Evolutionary conservation across 2,329 filamentous ascomycete species (phyloP), one percentile per base, ranked within the genome.

Genomic region (Fusarium mangiferae): DNA sequence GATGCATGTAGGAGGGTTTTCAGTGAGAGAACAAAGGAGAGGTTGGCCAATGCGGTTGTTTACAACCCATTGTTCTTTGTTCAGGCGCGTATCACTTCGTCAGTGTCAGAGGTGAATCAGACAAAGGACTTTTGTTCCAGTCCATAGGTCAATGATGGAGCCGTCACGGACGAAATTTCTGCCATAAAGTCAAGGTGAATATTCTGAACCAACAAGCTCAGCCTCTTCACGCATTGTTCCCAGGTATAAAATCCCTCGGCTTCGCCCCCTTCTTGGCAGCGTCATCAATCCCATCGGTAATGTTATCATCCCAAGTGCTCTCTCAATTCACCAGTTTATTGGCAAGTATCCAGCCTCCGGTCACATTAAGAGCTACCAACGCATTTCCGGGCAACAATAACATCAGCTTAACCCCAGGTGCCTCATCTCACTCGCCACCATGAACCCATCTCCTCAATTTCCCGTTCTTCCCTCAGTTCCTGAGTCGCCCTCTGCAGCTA

Each of bases 321-420:
- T n/a, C 6, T 17, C 15, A 20, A 12, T 24, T 24, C 6, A 20
- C 22, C 6, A 7, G 5, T 4, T 3, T 11, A 30, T 8, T 1
- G 26, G 5, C n/a, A 15, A 48, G 24, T 36, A 49, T n/a, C 18
- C 15, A 33, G n/a, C n/a, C 20, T n/a, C 15, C 1, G 0, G 2
- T 18, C n/a, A 7, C 22, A 26, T 18, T 14, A 2, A n/a, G 20
- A 49, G 8, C 4, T 18, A 26, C 15, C 41, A 14, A 38, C n/a
- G 17, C 6, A 28, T 11, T 18, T 20, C 11, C 20, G 15, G 12
- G 20, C 6, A 12, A 56, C 22, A 7, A 13, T 9, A 14, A 24
- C 9, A 36, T 13, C 20, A 15, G 15, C 20, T 24, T 24, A 6
- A 13, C 2, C 12, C 14, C n/a, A 59, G 15, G 14, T 4, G 13